A percentile compares a stretch with the other conserved stretches of the same genome.
Conservation (phyloP, 2,329 filamentous ascomycete species). For the Arachnopeziza araneosa region DNA sequence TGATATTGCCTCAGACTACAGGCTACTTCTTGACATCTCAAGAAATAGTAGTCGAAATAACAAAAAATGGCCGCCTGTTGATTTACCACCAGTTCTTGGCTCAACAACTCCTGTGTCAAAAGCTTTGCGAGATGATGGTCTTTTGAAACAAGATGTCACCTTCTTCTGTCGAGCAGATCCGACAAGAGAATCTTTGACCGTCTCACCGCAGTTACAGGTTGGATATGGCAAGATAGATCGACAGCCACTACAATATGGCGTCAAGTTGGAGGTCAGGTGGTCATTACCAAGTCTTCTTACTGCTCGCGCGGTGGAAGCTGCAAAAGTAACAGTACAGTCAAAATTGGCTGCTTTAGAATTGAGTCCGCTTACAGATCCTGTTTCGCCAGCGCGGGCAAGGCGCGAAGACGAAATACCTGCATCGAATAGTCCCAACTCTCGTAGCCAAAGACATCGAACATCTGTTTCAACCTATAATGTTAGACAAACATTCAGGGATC, state of each 20-base stretch:
- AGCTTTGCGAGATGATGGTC: background rate
- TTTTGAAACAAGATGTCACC: conserved; percentile 5
- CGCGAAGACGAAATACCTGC: conserved; percentile 1
- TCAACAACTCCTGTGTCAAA: background rate
- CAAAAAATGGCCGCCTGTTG: conserved; percentile 22
- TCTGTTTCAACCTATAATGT: conserved; percentile 46
- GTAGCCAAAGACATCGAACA: conserved; percentile 18
- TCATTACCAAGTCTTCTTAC: conserved; percentile 15
- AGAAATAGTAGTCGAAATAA: conserved; percentile 9
- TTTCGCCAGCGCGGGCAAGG: conserved; percentile 4
- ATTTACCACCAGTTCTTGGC: conserved; percentile 1
- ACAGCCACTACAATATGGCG: background rate
- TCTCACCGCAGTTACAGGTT: background rate
- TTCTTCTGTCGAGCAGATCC: conserved; percentile 3
- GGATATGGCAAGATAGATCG: background rate
- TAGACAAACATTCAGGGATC: conserved; percentile 52
- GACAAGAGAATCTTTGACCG: background rate
- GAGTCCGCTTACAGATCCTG: background rate
- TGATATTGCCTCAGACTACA: conserved; percentile 21
- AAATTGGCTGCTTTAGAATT: background rate
- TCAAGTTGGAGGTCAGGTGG: conserved; percentile 9
- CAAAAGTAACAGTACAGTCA: background rate
- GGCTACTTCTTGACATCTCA: conserved; percentile 14
- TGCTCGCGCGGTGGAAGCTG: background rate
- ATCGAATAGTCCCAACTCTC: conserved; percentile 16